Base-by-base conservation (phyloP, 2,329 filamentous ascomycete species). In the Penicillium brevicompactum region DNA sequence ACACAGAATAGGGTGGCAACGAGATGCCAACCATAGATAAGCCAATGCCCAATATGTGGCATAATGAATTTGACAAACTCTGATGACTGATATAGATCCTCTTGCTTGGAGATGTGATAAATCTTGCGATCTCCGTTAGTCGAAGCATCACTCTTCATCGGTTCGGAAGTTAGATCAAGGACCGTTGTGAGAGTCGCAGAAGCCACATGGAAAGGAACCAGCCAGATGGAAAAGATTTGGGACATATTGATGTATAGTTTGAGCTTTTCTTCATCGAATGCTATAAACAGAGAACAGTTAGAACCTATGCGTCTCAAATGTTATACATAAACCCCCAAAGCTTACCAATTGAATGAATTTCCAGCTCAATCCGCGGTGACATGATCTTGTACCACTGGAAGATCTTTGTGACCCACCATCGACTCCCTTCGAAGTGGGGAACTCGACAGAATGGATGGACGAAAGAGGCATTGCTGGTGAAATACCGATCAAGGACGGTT, bases 331-430 rank as follows among this genome's bases (percentile, higher is more conserved):
- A 70, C 75, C 8, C 24, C 24, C 24, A 27, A 8, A 8, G 24
- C 24, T 24, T 67, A 84, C 83, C 83, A 16, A 86, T 74, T 30
- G 78, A 81, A 49, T 91, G 83, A 16, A 96, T 79, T 1, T 82
- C 76, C 11, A 93, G 75, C 42, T 87, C 80, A 61, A 94, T 89
- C 16, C 80, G 77, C 0, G 92, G 92, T 58, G 87, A 91, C 68
- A 96, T 79, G 60, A 93, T 88, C 67, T 91, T 90, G 74, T 95
- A 93, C 89, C 89, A 92, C 40, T 86, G 84, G 68, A 91, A 95
- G 53, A 96, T 87, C 63, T 82, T 80, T 46, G 83, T 76, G 16
- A 95, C 80, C 5, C 90, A 69, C 74, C 81, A 85, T 42, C 90
- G 81, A 9, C 89, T 92, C 59, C 87, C 84, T 10, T 76, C 66